phyloP scores from a whole-genome alignment of 2,329 filamentous ascomycete genomes.

The Hortaea werneckii region DNA sequence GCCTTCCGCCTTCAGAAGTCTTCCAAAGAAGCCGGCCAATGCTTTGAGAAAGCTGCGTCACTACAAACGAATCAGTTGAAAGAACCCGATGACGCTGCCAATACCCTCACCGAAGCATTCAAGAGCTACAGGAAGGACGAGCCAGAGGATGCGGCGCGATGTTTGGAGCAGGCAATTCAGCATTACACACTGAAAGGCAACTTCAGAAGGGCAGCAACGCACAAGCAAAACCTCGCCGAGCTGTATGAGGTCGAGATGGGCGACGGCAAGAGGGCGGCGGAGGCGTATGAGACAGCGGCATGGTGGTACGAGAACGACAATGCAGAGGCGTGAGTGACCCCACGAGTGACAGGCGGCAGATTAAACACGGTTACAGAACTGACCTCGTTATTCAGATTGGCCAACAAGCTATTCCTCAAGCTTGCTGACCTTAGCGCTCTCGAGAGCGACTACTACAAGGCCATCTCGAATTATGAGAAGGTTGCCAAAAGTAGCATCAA shows the following conservation, averaged over 20 bases:
- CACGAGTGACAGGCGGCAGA: constrained; percentile 1
- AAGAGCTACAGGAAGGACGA: constrained; percentile 85
- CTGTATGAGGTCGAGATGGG: constrained; percentile 73
- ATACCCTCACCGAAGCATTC: constrained; percentile 80
- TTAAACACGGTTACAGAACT: background rate
- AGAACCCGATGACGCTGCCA: constrained; percentile 86
- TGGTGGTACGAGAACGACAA: constrained; percentile 85
- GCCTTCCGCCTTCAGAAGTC: constrained; percentile 81
- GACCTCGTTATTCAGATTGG: constrained; percentile 47
- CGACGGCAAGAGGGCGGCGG: constrained; percentile 67
- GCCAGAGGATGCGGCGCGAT: constrained; percentile 71
- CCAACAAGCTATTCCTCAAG: constrained; percentile 90
- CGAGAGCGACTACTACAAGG: constrained; percentile 72
- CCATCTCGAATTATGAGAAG: constrained; percentile 73
- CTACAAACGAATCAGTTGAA: constrained; percentile 74
- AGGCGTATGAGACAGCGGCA: constrained; percentile 75
- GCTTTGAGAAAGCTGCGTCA: constrained; percentile 74
- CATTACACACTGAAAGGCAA: constrained; percentile 87
- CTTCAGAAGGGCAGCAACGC: constrained; percentile 78
- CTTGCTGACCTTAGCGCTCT: constrained; percentile 78
- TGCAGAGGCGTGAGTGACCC: constrained; percentile 58
- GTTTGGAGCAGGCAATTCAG: constrained; percentile 67
- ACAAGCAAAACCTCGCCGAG: constrained; percentile 83
- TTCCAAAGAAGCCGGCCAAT: constrained; percentile 74
- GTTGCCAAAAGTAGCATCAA: constrained; percentile 65